phyloP scores from a whole-genome alignment of 2,329 filamentous ascomycete genomes.

The Pseudocercospora eumusae region DNA sequence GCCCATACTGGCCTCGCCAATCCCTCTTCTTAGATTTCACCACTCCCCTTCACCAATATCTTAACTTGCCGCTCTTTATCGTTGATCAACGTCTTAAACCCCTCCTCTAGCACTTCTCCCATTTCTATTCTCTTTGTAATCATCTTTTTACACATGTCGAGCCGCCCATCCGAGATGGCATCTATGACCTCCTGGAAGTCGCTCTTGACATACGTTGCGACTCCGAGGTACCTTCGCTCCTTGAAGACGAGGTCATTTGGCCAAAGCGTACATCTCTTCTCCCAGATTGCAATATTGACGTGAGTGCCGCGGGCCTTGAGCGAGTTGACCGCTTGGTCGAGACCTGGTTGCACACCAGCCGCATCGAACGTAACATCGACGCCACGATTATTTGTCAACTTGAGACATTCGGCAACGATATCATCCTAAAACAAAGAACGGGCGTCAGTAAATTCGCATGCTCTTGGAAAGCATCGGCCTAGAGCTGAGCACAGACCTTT shows the following conservation, averaged over 20 bases:
- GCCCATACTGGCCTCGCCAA: not conserved
- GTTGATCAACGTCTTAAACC: conserved; percentile 51
- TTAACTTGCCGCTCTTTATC: conserved; percentile 55
- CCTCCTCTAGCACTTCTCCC: conserved; percentile 50
- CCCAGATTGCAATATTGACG: conserved; percentile 60
- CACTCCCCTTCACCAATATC: conserved; percentile 45
- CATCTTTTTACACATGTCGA: conserved; percentile 48
- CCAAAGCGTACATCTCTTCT: conserved; percentile 52
- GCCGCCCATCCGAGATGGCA: conserved; percentile 48
- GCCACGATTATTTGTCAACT: conserved; percentile 49
- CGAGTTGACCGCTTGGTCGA: conserved; percentile 53
- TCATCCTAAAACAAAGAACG: conserved; percentile 44
- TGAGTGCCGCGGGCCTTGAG: conserved; percentile 54
- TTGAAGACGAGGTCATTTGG: conserved; percentile 57
- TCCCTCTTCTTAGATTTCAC: conserved; percentile 21
- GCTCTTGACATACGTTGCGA: conserved; percentile 55
- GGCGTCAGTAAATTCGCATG: not conserved
- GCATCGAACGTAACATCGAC: conserved; percentile 56
- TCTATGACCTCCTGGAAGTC: conserved; percentile 55
- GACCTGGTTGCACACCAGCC: conserved; percentile 54
- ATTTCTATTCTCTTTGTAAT: conserved; percentile 53
- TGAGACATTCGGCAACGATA: conserved; percentile 47
- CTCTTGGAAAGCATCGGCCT: not conserved
- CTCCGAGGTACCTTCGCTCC: conserved; percentile 55
- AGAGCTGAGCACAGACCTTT: conserved; percentile 40